Conservation (phyloP, 2,329 filamentous ascomycete species). For the Claviceps fusiformis region DNA sequence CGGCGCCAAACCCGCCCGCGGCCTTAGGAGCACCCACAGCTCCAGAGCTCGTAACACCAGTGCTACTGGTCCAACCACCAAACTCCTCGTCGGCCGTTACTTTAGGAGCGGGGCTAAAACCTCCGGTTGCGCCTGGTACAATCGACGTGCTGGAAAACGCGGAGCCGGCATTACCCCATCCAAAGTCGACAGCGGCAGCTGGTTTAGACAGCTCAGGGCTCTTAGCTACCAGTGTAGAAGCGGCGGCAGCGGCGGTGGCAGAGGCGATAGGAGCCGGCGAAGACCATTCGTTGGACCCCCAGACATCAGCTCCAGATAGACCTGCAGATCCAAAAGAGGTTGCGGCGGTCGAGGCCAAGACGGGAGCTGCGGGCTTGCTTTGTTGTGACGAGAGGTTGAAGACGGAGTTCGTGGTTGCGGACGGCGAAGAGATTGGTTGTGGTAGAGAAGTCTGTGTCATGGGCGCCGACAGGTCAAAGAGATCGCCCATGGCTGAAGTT, state of each 20-base stretch:
- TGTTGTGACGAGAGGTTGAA: constrained; percentile 63
- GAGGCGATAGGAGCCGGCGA: constrained; percentile 21
- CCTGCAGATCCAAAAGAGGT: constrained; percentile 25
- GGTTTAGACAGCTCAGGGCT: constrained; percentile 34
- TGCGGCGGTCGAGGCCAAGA: constrained; percentile 25
- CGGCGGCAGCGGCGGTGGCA: constrained; percentile 26
- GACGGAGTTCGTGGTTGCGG: constrained; percentile 43
- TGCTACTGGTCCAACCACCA: constrained; percentile 79
- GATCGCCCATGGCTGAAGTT: constrained; percentile 55
- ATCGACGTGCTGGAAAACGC: constrained; percentile 47
- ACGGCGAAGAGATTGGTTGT: constrained; percentile 24
- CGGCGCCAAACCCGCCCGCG: constrained; percentile 46
- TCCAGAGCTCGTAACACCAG: constrained; percentile 28
- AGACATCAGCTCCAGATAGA: constrained; percentile 53
- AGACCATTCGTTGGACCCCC: constrained; percentile 79
- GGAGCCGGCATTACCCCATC: constrained; percentile 34
- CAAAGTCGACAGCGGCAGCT: constrained; percentile 48
- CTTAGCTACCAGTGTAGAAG: constrained; percentile 32
- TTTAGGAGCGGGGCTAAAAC: constrained; percentile 51
- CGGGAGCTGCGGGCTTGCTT: constrained; percentile 25
- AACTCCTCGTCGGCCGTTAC: constrained; percentile 89
- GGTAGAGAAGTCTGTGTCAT: constrained; percentile 31
- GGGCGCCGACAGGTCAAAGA: constrained; percentile 63
- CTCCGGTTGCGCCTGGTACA: constrained; percentile 48
- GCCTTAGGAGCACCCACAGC: constrained; percentile 36